Percentiles rank a stretch among this genome's conserved stretches.
Evolutionary conservation across 805 yeast genomes (phyloP).

Genomic region (Hanseniaspora thailandica): DNA sequence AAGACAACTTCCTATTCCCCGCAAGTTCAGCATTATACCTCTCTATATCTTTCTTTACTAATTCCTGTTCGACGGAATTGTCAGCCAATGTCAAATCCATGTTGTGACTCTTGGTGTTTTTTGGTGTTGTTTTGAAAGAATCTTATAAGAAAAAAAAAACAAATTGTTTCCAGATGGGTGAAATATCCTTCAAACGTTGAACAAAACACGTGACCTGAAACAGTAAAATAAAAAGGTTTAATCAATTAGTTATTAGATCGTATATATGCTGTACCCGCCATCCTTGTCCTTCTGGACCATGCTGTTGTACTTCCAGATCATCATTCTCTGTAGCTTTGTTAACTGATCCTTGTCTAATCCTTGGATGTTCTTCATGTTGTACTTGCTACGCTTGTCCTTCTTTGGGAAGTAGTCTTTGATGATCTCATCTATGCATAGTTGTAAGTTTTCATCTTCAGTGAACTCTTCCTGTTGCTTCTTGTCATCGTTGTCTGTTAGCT

Average conservation of each 20-base stretch:
- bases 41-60: background rate
- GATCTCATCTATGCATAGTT: constrained; percentile 4
- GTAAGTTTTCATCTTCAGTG: constrained; percentile 7
- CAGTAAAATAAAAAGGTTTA: too few species aligned
- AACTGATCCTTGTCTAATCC: background rate
- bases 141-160: too few species aligned
- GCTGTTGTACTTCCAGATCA: background rate
- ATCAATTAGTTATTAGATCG: background rate
- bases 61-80: background rate
- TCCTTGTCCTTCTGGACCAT: background rate
- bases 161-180: too few species aligned
- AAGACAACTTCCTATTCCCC: background rate
- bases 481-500: background rate
- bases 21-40: background rate
- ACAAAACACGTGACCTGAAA: too few species aligned
- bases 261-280: background rate
- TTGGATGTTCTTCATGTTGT: background rate
- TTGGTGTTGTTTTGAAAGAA: background rate
- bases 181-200: too few species aligned
- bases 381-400: background rate
- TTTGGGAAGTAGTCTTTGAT: constrained; percentile 3
- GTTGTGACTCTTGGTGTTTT: background rate
- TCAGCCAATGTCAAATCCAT: background rate
- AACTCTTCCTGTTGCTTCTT: background rate
- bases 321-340: background rate